Evolutionary conservation across 129 eudicot genomes (phyloP).

Genomic region (Lactuca sativa): DNA sequence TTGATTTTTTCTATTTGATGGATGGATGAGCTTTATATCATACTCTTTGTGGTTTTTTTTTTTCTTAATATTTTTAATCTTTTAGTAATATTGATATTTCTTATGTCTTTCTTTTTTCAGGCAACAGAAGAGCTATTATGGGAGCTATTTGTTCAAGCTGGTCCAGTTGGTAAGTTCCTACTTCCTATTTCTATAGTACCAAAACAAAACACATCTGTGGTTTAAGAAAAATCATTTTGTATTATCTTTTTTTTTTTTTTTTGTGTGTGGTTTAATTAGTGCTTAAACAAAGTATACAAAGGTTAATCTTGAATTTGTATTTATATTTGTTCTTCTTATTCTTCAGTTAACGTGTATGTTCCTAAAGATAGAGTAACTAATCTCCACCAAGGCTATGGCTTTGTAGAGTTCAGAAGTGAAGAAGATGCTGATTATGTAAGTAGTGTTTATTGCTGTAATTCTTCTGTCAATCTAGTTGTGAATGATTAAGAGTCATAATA

Average conservation of each 20-base stretch:
- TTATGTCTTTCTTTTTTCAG: slow-evolving; percentile 38
- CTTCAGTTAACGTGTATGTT: slow-evolving; percentile 88
- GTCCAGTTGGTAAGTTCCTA: slow-evolving; percentile 80
- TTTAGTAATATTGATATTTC: slow-evolving; percentile 15
- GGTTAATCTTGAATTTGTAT: not conserved
- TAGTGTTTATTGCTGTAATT: slow-evolving; percentile 12
- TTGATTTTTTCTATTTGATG: not conserved
- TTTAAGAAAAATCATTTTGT: not conserved
- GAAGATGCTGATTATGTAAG: slow-evolving; percentile 99
- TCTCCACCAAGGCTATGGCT: slow-evolving; percentile 98
- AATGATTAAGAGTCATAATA: not conserved
- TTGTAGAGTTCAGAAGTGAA: slow-evolving; percentile 97
- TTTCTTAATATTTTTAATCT: not conserved
- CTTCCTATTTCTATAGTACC: not conserved
- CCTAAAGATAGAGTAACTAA: slow-evolving; percentile 98
- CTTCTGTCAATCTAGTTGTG: not conserved
- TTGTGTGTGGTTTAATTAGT: not conserved
- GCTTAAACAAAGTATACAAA: not conserved
- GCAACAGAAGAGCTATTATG: slow-evolving; percentile 81
- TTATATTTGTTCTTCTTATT: not conserved
- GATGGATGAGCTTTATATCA: not conserved
- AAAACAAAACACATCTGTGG: slow-evolving; percentile 3
- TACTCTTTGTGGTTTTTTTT: not conserved
- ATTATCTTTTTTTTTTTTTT: not conserved
- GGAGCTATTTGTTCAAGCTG: slow-evolving; percentile 98